These are phyloP conservation scores for Astrephomene gubernaculifera DNA, from an alignment of 139 green algal genomes.

Conservation along the genomic window DNA sequence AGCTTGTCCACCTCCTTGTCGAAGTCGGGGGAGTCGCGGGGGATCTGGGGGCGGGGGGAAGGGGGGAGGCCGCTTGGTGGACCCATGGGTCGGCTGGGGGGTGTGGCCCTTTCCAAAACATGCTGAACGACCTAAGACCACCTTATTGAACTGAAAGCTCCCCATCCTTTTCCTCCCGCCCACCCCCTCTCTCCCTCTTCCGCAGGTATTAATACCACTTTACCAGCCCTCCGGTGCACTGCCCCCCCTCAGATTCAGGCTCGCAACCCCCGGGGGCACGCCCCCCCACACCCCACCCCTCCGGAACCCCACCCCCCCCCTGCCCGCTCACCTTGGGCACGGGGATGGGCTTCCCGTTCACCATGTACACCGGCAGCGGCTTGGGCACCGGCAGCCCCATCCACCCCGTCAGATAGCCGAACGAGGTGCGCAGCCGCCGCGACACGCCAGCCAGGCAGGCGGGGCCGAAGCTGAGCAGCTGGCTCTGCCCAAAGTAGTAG, in stretches of 20 bases:
- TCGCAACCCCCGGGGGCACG: background rate
- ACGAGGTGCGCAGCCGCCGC: slow-evolving; percentile 37
- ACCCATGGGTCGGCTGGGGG: no score
- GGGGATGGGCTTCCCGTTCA: slow-evolving; percentile 42
- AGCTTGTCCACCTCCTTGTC: slow-evolving; percentile 47
- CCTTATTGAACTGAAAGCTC: no score
- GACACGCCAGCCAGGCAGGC: slow-evolving; percentile 33
- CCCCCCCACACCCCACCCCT: background rate
- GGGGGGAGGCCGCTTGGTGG: no score
- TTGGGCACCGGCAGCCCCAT: slow-evolving; percentile 45
- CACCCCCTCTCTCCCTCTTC: no score
- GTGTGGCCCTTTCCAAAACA: no score
- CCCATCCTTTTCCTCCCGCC: no score
- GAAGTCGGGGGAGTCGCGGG: slow-evolving; percentile 45
- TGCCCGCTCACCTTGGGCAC: slow-evolving; percentile 37
- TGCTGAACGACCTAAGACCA: no score
- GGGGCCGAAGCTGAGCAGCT: slow-evolving; percentile 54
- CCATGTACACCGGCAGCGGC: slow-evolving; percentile 43
- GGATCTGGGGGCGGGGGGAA: background rate
- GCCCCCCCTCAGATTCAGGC: background rate
- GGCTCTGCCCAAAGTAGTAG: slow-evolving; percentile 59
- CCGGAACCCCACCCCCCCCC: background rate
- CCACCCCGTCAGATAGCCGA: slow-evolving; percentile 48
- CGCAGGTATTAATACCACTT: no score
- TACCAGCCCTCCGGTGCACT: background rate